Base-by-base conservation (phyloP, 352 stramenopile genomes). In the Phytophthora palmivora region DNA sequence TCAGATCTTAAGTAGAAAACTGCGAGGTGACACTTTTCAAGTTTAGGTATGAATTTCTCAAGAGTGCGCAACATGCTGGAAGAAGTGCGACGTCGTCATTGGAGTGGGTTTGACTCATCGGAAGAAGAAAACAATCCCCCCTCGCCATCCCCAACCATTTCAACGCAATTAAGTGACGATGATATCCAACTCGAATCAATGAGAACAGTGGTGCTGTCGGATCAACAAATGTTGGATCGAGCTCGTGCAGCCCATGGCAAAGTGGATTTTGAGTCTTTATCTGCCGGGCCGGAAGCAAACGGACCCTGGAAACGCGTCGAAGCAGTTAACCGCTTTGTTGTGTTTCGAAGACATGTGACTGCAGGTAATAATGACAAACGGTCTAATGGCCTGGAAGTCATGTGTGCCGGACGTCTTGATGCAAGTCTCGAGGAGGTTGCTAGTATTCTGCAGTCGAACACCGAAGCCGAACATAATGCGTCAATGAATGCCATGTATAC, bases 401-500 rank as follows among this genome's bases (percentile, higher is more conserved):
- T 75, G 39, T 72, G 67, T 48, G 63, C 67, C 1, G 67, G 61
- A 11, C 44, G 45, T 2, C 44, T 75, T 0, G 61, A 65, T 21
- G 67, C 67, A 4, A 71, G 63, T 42, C 33, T 73, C 4, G 58
- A 74, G 30, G 68, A 77, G 15, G 45, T 77, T 0, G 59, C 49
- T 0, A 60, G 58, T 30, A 64, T 71, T 32, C 50, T 77, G 3
- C 45, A 42, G 4, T 58, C 63, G 0, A 48, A 45, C 22, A 58
- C 47, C 9, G 54, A 68, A n/a, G 24, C 44, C 2, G 62, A 67
- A 16, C 77, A 77, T 42, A 64, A 72, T 15, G 18, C 54, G 0
- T 41, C 44, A 0, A 83, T 83, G 74, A 16, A 8, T 2, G 74
- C 58, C 11, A 30, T 80, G 7, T 72, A 77, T 44, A 33, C 59